phyloP scores from a whole-genome alignment of 306 rosid species.

The Cicer bijugum region DNA sequence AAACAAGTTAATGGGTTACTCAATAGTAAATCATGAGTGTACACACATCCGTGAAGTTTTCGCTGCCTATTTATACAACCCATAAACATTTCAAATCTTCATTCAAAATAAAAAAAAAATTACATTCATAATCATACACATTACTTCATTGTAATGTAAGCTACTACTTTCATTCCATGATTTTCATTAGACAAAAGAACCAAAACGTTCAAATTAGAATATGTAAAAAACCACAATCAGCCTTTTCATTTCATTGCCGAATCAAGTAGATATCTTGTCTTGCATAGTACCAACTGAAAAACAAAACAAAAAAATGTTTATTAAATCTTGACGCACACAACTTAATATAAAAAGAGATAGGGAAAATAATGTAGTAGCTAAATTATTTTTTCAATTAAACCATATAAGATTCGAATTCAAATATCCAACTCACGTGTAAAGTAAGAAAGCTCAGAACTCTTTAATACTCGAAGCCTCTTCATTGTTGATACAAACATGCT shows the following conservation, averaged over 20 bases:
- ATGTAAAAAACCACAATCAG: background rate
- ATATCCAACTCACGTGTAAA: slow-evolving; percentile 71
- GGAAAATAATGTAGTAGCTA: background rate
- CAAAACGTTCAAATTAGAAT: slow-evolving; percentile 48
- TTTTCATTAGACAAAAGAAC: slow-evolving; percentile 39
- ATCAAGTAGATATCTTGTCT: slow-evolving; percentile 48
- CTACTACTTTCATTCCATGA: slow-evolving; percentile 40
- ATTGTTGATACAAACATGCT: slow-evolving; percentile 92
- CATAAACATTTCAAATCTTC: slow-evolving; percentile 48
- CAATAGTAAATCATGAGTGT: slow-evolving; percentile 43
- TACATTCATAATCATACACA: slow-evolving; percentile 43
- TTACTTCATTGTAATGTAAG: slow-evolving; percentile 49
- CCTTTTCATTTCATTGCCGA: slow-evolving; percentile 45
- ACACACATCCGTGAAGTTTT: slow-evolving; percentile 47
- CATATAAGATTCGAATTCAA: slow-evolving; percentile 14
- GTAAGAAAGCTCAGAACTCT: slow-evolving; percentile 87
- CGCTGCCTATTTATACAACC: slow-evolving; percentile 52
- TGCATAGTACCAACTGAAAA: slow-evolving; percentile 58
- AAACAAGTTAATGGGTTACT: slow-evolving; percentile 51
- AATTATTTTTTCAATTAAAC: background rate
- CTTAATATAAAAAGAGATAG: background rate
- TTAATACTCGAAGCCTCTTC: slow-evolving; percentile 93
- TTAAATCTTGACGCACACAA: background rate
- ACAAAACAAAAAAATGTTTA: background rate
- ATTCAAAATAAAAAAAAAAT: background rate